Conservation (phyloP, 2,329 filamentous ascomycete species). For the Zasmidium angulare region DNA sequence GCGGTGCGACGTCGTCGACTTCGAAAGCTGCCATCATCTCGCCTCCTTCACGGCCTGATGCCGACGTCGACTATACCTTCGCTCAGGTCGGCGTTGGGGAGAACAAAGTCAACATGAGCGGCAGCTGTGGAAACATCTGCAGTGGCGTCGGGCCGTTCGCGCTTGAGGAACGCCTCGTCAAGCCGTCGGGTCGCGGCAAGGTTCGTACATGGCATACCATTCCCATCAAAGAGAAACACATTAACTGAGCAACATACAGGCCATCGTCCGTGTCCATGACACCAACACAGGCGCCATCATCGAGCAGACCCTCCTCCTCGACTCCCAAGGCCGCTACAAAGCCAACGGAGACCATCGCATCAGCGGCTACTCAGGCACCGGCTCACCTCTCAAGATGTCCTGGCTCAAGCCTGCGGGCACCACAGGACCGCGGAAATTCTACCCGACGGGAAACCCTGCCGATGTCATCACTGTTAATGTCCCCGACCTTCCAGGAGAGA, state of each 20-base stretch:
- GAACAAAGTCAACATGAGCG: background rate
- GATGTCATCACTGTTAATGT: background rate
- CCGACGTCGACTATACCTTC: background rate
- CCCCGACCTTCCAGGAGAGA: background rate
- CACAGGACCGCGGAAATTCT: background rate
- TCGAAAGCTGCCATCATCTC: background rate
- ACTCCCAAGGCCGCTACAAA: background rate
- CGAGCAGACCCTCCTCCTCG: background rate
- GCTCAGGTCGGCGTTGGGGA: background rate
- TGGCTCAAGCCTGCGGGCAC: background rate
- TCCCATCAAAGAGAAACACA: background rate
- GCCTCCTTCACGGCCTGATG: background rate
- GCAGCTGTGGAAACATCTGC: background rate
- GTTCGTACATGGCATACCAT: background rate
- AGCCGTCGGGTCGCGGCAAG: background rate
- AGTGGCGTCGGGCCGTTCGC: background rate
- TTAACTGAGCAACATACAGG: background rate
- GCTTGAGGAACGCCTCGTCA: background rate
- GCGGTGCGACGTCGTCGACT: background rate
- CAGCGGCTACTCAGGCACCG: background rate
- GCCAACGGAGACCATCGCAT: background rate
- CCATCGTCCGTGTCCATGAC: background rate
- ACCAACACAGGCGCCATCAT: background rate
- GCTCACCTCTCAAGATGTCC: background rate
- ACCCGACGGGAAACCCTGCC: background rate